Conservation (phyloP, 768 basidiomycete genomes). For the Suillus luteus region DNA sequence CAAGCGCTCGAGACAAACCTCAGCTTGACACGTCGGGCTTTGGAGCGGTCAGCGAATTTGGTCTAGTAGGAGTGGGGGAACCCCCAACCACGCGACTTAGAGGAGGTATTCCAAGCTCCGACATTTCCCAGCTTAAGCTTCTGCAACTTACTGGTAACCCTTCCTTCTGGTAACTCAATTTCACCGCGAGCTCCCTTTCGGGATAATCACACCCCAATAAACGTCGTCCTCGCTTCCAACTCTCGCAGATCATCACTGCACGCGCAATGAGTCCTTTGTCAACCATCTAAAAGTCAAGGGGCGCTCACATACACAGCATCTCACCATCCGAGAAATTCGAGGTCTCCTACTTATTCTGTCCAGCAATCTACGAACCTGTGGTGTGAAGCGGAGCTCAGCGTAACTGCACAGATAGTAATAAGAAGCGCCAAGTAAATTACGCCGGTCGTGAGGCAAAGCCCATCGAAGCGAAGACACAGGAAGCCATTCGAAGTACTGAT, state of each 20-base stretch:
- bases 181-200: not conserved
- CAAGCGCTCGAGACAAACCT: too few species aligned
- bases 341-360: not conserved
- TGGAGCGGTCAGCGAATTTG: not conserved
- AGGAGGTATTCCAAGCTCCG: not conserved
- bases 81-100: not conserved
- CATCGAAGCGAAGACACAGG: not conserved
- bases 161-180: not conserved
- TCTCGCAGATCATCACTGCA: not conserved
- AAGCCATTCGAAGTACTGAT: not conserved
- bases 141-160: not conserved
- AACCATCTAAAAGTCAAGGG: not conserved
- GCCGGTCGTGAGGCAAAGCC: constrained; percentile 2
- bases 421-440: not conserved
- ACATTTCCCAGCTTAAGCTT: too few species aligned
- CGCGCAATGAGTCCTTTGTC: too few species aligned
- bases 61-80: too few species aligned
- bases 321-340: too few species aligned
- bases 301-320: not conserved
- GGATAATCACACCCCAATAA: not conserved
- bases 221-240: not conserved
- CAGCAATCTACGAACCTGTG: not conserved
- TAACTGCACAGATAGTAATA: not conserved
- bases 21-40: not conserved
- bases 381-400: not conserved